A percentile compares a stretch with the other conserved stretches of the same genome.
These are phyloP conservation scores for Alternaria consortialis DNA, from an alignment of 2,329 filamentous ascomycete genomes.

Conservation along the genomic window DNA sequence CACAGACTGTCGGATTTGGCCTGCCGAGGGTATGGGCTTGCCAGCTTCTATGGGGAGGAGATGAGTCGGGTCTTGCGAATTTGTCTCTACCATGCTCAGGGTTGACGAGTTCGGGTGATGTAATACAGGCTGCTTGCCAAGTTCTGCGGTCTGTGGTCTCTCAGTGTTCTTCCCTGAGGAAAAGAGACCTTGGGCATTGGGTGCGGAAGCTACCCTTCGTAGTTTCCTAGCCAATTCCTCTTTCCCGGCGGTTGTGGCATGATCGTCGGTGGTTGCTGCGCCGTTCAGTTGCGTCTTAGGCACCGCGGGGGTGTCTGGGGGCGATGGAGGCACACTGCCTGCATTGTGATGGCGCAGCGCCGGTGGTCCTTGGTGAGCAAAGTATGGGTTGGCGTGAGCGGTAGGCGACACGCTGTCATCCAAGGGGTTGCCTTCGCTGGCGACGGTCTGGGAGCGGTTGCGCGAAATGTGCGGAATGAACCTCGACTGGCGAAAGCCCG, in stretches of 20 bases:
- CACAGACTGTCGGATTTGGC: constrained; percentile 70
- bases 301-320: constrained; percentile 85
- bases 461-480: constrained; percentile 89
- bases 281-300: constrained; percentile 69
- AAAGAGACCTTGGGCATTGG: constrained; percentile 95
- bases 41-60: constrained; percentile 48
- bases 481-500: constrained; percentile 80
- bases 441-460: constrained; percentile 87
- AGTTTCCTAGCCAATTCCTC: constrained; percentile 94
- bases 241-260: constrained; percentile 80
- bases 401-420: constrained; percentile 92
- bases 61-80: constrained; percentile 39
- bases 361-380: constrained; percentile 93
- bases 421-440: constrained; percentile 89
- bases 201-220: constrained; percentile 92
- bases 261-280: constrained; percentile 69
- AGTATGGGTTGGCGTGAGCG: constrained; percentile 95
- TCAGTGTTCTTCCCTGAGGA: constrained; percentile 58
- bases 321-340: constrained; percentile 89
- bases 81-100: constrained; percentile 63
- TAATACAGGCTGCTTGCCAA: constrained; percentile 81
- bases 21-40: constrained; percentile 70
- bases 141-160: constrained; percentile 83
- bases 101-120: constrained; percentile 64
- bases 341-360: constrained; percentile 94